These are phyloP conservation scores for Firmiana major DNA, from an alignment of 345 rosid species.

Conservation along the genomic window DNA sequence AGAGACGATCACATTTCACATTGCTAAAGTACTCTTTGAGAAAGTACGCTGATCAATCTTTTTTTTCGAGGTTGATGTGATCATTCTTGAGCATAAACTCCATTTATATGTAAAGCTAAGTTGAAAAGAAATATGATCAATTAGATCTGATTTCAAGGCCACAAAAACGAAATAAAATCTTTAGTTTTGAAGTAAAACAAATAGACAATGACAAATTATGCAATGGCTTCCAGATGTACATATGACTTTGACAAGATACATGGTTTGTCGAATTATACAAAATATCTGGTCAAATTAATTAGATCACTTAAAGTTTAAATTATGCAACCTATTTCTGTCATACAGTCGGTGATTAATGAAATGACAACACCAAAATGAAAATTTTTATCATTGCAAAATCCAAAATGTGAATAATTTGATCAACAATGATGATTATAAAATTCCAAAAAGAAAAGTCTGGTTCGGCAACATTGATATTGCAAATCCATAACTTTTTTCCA, in stretches of 20 bases:
- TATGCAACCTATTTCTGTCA: not conserved
- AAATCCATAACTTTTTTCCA: not conserved
- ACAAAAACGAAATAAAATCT: not conserved
- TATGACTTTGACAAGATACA: not conserved
- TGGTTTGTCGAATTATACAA: not conserved
- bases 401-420: not conserved
- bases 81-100: not conserved
- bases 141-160: not conserved
- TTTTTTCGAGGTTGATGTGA: not conserved
- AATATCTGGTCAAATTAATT: not conserved
- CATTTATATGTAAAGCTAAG: slow-evolving; percentile 1
- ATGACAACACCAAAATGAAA: not conserved
- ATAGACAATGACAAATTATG: not conserved
- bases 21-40: slow-evolving; percentile 68
- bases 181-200: not conserved
- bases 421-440: not conserved
- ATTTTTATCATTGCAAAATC: not conserved
- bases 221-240: not conserved
- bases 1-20: slow-evolving; percentile 48
- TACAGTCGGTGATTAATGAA: not conserved
- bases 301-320: not conserved
- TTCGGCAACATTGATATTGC: not conserved
- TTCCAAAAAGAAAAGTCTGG: not conserved
- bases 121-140: not conserved
- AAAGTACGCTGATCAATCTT: slow-evolving; percentile 28